Base-by-base conservation (phyloP, 164 flowering plant genomes). In the Liriodendron chinense region DNA sequence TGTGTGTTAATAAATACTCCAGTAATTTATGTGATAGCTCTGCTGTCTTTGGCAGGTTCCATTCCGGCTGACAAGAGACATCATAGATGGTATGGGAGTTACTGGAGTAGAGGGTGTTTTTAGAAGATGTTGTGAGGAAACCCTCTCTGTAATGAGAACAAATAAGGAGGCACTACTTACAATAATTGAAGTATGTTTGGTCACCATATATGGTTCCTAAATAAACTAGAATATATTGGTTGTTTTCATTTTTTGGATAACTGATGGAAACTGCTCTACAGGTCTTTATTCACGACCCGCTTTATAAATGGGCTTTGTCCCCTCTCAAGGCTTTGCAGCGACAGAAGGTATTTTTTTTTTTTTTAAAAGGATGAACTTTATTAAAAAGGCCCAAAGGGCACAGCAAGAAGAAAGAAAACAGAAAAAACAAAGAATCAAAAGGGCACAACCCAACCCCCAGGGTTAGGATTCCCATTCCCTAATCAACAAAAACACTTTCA, bases 271-370 rank as follows among this genome's bases (percentile, higher is more conserved):
- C 12, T 68, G 64, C 47, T 70, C 3, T 84, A 82, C 92, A 96
- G 99, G 99, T 96, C 76, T 96, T 96, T 76, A 96, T 96, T 71
- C 98, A 96, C 82, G 99, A 96, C 80, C 99, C 99, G 64, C 86
- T 96, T 2, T 96, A 96, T 75, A 96, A 96, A 76, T 96, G 99
- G 99, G 99, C 99, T 74, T 83, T 96, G 76, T 96, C 99, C 20
- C 98, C 98, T 70, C 82, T 96, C 64, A 96, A 94, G 80, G 99
- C 99, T 72, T 85, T 96, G 89, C 96, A 91, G 79, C 93, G 97
- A 66, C 99, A 96, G 78, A 96, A 96, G 98, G 99, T 96, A 86
- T 50, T 74, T 73, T 34, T 34, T 34, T 6, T 34, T 34, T 34
- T 34, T n/a, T n/a, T n/a, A n/a, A n/a, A n/a, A n/a, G n/a, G n/a